Base-by-base conservation (phyloP, 169 alveolate species). In the Plasmodium blacklocki region DNA sequence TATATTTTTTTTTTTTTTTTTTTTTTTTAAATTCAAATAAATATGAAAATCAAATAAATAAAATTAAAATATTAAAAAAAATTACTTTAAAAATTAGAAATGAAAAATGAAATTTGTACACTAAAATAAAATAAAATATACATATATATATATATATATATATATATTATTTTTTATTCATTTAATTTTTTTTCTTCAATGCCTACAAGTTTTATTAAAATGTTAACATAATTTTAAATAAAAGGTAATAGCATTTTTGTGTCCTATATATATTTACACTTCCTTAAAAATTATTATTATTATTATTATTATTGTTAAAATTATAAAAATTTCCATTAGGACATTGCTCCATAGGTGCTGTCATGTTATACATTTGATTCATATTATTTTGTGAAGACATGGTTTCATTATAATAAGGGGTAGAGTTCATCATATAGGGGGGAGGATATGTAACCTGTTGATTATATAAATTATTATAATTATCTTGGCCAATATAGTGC, bases 291-390 rank as follows among this genome's bases (percentile, higher is more conserved):
- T 39, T 39, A 39, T 39, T 39, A 39, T 39, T 39, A 26, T 26
- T 26, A 26, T 26, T 26, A 32, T 32, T 49, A 26, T 39, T 47
- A 49, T 83, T 83, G 50, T 68, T 68, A 47, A 73, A 62, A 83
- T 15, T 68, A 66, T 67, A 68, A 62, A 83, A 83, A 52, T 47
- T 67, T 9, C 64, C 73, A 39, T 83, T 68, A 8, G 60, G 83
- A 39, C 54, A 83, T 15, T 68, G 23, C 18, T 83, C 91, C 91
- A 83, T 83, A 32, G 85, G 85, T 45, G 43, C 12, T 18, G 60
- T 63, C 26, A 66, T 75, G 15, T 72, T 62, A 62, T 67, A 68
- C 73, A 83, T 15, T 68, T 67, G 32, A 32, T 83, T 83, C 26
- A 68, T 56, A 83, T 73, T 63, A 32, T 83, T 83, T 63, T 68